Evolutionary conservation across 83 land plant species (phyloP).

Genomic region (Diphasiastrum complanatum): DNA sequence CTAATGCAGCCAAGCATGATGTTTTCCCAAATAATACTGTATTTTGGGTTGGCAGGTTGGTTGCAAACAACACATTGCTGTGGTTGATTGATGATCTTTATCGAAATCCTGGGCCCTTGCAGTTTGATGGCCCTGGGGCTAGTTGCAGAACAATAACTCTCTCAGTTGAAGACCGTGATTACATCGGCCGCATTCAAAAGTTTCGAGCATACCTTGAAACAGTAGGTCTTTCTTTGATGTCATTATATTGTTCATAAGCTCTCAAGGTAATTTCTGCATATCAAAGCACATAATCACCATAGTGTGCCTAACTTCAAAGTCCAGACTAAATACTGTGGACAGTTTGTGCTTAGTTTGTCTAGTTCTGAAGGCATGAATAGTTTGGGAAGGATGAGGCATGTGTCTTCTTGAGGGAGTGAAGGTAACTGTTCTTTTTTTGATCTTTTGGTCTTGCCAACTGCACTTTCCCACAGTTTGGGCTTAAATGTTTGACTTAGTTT

Average conservation of each 20-base stretch:
- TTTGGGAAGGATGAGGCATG: too few species aligned
- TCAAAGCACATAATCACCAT: too few species aligned
- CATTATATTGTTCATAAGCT: background rate
- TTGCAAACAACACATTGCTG: slow-evolving; percentile 54
- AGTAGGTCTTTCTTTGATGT: slow-evolving; percentile 30
- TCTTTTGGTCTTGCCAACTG: too few species aligned
- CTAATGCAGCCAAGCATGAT: background rate
- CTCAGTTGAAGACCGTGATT: slow-evolving; percentile 86
- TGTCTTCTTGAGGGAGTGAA: too few species aligned
- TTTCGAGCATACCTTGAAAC: slow-evolving; percentile 74
- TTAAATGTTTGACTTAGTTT: too few species aligned
- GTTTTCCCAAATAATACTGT: background rate
- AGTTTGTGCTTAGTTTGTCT: too few species aligned
- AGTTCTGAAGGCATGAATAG: too few species aligned
- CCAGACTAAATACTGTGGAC: too few species aligned
- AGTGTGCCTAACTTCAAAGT: too few species aligned
- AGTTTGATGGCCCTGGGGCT: slow-evolving; percentile 87
- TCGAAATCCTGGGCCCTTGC: slow-evolving; percentile 95
- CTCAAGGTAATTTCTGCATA: too few species aligned
- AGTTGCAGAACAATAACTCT: slow-evolving; percentile 58
- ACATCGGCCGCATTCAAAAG: slow-evolving; percentile 88
- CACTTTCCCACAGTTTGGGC: too few species aligned
- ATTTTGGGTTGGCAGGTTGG: slow-evolving; percentile 46
- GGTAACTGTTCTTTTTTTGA: too few species aligned
- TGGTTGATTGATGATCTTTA: slow-evolving; percentile 86